Evolutionary conservation across 1,284 basidiomycete genomes (phyloP), one percentile per base, ranked within the genome.

Genomic region (Dichomitus squalens): DNA sequence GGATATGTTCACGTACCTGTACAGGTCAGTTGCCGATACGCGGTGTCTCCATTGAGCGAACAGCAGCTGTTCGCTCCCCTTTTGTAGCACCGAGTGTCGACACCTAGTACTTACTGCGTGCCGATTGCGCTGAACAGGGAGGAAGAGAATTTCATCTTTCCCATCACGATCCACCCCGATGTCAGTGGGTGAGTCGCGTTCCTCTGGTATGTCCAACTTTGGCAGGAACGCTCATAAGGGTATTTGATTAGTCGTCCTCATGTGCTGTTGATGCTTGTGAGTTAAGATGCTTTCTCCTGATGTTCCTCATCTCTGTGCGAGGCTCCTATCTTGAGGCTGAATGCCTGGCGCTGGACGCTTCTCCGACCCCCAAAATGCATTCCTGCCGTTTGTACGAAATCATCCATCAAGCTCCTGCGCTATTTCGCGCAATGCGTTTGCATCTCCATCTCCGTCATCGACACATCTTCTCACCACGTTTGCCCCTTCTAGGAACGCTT

Each of bases 121-220:
- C n/a, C n/a, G n/a, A n/a, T 7, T 38, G 4, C 21, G 25, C 11
- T 48, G 31, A 3, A 16, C 56, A 85, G 84, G 50, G 85, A 88
- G 60, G 83, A 88, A 65, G 82, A 88, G 62, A 82, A 86, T 64
- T 92, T 90, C 63, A 81, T 87, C 23, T 88, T 90, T 64, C 87
- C 88, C 0, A 82, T 91, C 58, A 91, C 89, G 0, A 87, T 92
- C 29, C 88, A 57, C 66, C 90, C 89, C 0, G 89, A 92, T 60
- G 87, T 90, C 23, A 86, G 85, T 64, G 86, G 86, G 81, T 85
- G 67, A 68, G 79, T 43, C 5, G 9, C 8, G 20, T 16, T 39
- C 29, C 9, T 7, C 29, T 36, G 18, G n/a, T 18, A 34, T 7
- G 6, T 34, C 21, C 25, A 25, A 16, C 7, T 41, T 39, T 6